A percentile compares a stretch with the other conserved stretches of the same genome.
Evolutionary conservation across 805 yeast species (phyloP).

Genomic region (Lipomyces yamanashiensis): DNA sequence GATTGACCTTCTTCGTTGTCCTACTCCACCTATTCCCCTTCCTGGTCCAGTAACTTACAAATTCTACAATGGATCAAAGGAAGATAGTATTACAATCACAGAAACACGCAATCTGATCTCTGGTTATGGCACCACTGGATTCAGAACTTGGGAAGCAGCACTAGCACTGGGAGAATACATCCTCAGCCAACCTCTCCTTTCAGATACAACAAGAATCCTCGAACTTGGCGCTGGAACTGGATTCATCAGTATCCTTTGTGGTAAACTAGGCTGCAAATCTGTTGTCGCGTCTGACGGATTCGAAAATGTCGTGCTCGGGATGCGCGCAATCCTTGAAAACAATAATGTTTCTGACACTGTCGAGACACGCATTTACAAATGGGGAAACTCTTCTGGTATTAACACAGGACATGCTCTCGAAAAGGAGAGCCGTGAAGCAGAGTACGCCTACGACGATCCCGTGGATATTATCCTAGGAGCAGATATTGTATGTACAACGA

Average conservation of each 20-base stretch:
- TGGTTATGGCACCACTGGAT: conserved; percentile 76
- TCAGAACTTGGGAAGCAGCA: conserved; percentile 94
- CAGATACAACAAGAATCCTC: conserved; percentile 48
- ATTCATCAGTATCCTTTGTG: conserved; percentile 58
- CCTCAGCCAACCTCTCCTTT: conserved; percentile 20
- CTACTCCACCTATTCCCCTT: not conserved
- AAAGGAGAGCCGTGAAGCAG: conserved; percentile 22
- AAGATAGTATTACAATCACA: conserved; percentile 25
- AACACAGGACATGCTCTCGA: conserved; percentile 37
- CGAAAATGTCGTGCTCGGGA: conserved; percentile 54
- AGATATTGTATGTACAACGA: conserved; percentile 56
- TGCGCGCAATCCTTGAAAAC: conserved; percentile 21
- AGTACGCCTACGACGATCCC: conserved; percentile 9
- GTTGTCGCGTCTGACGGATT: conserved; percentile 73
- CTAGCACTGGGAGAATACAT: conserved; percentile 63
- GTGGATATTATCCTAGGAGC: conserved; percentile 72
- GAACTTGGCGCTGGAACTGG: conserved; percentile 95
- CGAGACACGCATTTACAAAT: conserved; percentile 22
- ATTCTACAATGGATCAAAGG: not conserved
- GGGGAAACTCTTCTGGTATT: conserved; percentile 56
- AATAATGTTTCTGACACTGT: conserved; percentile 53
- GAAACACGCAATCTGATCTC: conserved; percentile 42
- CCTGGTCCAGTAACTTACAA: conserved; percentile 26
- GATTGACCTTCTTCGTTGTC: conserved; percentile 2
- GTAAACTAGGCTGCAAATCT: conserved; percentile 37